phyloP scores from a whole-genome alignment of 2,329 filamentous ascomycete species.

The Tolypocladium album region DNA sequence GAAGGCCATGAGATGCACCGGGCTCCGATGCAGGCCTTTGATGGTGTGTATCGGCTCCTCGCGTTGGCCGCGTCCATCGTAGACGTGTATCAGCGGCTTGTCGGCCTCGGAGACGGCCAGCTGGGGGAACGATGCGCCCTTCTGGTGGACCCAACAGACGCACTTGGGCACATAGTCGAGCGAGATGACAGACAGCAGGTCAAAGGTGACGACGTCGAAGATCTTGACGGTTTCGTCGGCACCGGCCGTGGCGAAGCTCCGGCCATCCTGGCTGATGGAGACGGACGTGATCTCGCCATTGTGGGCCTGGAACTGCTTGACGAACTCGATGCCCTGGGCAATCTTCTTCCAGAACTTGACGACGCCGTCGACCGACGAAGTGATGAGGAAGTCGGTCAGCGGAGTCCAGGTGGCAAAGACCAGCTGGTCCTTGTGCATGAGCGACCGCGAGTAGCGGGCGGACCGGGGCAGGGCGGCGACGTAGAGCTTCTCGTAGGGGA shows the following conservation, averaged over 20 bases:
- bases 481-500: constrained; percentile 93
- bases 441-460: constrained; percentile 77
- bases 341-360: constrained; percentile 99
- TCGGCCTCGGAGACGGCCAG: constrained; percentile 72
- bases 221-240: constrained; percentile 71
- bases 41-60: constrained; percentile 67
- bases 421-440: constrained; percentile 97
- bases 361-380: constrained; percentile 84
- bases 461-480: constrained; percentile 78
- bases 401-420: constrained; percentile 83
- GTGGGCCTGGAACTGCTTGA: constrained; percentile 95
- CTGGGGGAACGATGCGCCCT: constrained; percentile 77
- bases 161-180: constrained; percentile 65
- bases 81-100: constrained; percentile 66
- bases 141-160: constrained; percentile 84
- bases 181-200: constrained; percentile 73
- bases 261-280: constrained; percentile 78
- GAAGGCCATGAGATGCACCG: constrained; percentile 78
- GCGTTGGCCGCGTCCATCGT: constrained; percentile 80
- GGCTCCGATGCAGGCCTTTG: constrained; percentile 66
- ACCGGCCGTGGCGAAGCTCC: constrained; percentile 87
- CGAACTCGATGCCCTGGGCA: constrained; percentile 83
- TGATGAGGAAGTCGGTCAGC: constrained; percentile 88
- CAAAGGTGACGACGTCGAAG: constrained; percentile 75
- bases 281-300: constrained; percentile 73